Conservation (phyloP, 78 protist species). For the Polysphondylium violaceum region DNA sequence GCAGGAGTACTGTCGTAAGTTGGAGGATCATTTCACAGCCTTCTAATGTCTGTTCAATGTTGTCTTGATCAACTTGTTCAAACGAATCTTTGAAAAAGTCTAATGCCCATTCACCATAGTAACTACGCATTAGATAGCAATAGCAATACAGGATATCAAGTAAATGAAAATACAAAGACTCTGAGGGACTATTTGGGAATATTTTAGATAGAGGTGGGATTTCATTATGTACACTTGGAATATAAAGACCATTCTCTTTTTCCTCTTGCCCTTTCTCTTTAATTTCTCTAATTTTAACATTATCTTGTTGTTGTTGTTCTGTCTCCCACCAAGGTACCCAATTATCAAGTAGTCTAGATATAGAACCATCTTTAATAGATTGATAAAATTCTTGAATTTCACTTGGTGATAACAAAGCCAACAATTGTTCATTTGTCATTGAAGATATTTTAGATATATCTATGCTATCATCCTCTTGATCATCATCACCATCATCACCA, state of each 20-base stretch:
- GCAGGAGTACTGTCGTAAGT: slow-evolving; percentile 12
- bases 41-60: background rate
- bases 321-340: slow-evolving; percentile 72
- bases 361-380: slow-evolving; percentile 56
- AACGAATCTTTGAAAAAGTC: too few relatives aligned
- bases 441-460: slow-evolving; percentile 39
- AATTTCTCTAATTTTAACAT: slow-evolving; percentile 22
- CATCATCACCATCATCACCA: background rate
- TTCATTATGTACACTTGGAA: slow-evolving; percentile 2
- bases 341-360: slow-evolving; percentile 1
- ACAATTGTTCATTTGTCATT: slow-evolving; percentile 35
- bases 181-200: slow-evolving; percentile 17
- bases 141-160: slow-evolving; percentile 64
- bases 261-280: background rate
- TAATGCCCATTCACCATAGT: slow-evolving; percentile 63
- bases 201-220: slow-evolving; percentile 36
- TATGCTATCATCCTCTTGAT: background rate
- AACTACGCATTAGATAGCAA: slow-evolving; percentile 46
- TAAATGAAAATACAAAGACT: slow-evolving; percentile 23
- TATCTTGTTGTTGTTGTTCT: background rate
- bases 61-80: background rate
- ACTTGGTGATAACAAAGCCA: slow-evolving; percentile 10
- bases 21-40: slow-evolving; percentile 32
- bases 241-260: background rate
- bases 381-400: slow-evolving; percentile 49